Evolutionary conservation across 768 basidiomycete species (phyloP), one percentile per base, ranked within the genome.

Genomic region (Rhodocollybia butyracea): DNA sequence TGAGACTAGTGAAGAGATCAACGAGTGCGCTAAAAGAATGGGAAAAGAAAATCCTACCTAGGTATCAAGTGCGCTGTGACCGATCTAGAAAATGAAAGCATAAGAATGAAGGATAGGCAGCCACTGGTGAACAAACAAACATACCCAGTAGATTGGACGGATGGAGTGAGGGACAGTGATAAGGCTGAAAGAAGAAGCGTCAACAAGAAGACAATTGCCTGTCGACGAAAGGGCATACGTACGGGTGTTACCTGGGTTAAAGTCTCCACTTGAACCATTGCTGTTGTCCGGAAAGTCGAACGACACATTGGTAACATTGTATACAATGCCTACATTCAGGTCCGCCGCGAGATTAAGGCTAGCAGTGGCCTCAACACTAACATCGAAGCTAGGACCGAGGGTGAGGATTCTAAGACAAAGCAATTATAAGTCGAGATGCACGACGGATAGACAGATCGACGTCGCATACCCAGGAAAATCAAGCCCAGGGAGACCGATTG

Each of bases 401-500:
- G 53, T 42, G 32, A 54, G 41, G 17, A 54, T 54, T 24, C 53
- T 54, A 29, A 2, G n/a, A 19, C 3, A 6, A 30, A 17, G 10
- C 7, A 10, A 6, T 2, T 1, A 26, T 19, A 32, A 10, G 5
- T n/a, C 5, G 21, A 39, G 22, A 24, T 2, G 19, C 8, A 52
- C 3, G 12, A 29, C 51, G 24, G 22, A 36, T 39, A 5, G 11
- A 22, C 29, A 10, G 22, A 8, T 38, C 10, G n/a, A 17, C 7
- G 3, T n/a, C 8, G 36, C 22, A 4, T 64, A 78, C 77, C 75
- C 78, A 40, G 79, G 78, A 63, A 82, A 73, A 59, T 77, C 73
- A 17, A 82, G 68, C 6, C 77, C 80, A 1, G 77, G 77, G 53
- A 83, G 68, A 1, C 76, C 76, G 30, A 74, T 58, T 46, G 72